Conservation (phyloP, 2,329 filamentous ascomycete genomes). For the Nigrospora sphaerica region DNA sequence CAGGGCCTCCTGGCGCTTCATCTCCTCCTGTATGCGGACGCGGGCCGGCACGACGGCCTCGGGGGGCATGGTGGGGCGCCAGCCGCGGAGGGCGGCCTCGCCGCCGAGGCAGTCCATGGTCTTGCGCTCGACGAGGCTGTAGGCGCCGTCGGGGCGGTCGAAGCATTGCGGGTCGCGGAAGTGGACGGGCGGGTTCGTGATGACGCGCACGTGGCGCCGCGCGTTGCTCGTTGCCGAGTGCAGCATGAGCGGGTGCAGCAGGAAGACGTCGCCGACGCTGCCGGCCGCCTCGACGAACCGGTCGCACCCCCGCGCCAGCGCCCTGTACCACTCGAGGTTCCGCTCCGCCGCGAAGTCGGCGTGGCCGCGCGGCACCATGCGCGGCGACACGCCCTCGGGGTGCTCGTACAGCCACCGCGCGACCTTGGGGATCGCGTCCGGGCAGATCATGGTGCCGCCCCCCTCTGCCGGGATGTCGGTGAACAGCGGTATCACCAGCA, state of each 20-base stretch:
- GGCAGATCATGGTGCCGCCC: slow-evolving; percentile 60
- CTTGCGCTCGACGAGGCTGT: slow-evolving; percentile 48
- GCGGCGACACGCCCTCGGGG: slow-evolving; percentile 58
- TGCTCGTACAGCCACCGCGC: slow-evolving; percentile 53
- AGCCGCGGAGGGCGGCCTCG: slow-evolving; percentile 38
- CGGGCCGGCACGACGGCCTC: slow-evolving; percentile 44
- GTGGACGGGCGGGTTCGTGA: slow-evolving; percentile 49
- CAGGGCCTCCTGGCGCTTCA: slow-evolving; percentile 42
- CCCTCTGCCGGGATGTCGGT: slow-evolving; percentile 53
- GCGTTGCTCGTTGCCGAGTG: slow-evolving; percentile 46
- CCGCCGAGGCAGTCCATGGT: slow-evolving; percentile 43
- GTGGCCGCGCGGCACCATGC: slow-evolving; percentile 51
- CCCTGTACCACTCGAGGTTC: slow-evolving; percentile 37
- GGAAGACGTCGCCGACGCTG: slow-evolving; percentile 46
- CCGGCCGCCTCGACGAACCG: slow-evolving; percentile 49
- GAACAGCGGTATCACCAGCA: slow-evolving; percentile 63
- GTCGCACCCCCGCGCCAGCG: slow-evolving; percentile 26
- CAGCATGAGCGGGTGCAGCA: slow-evolving; percentile 55
- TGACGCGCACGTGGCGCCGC: slow-evolving; percentile 37
- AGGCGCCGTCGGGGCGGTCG: slow-evolving; percentile 37
- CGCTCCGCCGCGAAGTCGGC: slow-evolving; percentile 34
- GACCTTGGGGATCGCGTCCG: slow-evolving; percentile 48
- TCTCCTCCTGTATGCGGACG: slow-evolving; percentile 37
- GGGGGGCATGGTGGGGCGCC: slow-evolving; percentile 42
- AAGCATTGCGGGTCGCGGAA: slow-evolving; percentile 45